Conservation (phyloP, 2,329 filamentous ascomycete species). For the Verticillium albo-atrum region DNA sequence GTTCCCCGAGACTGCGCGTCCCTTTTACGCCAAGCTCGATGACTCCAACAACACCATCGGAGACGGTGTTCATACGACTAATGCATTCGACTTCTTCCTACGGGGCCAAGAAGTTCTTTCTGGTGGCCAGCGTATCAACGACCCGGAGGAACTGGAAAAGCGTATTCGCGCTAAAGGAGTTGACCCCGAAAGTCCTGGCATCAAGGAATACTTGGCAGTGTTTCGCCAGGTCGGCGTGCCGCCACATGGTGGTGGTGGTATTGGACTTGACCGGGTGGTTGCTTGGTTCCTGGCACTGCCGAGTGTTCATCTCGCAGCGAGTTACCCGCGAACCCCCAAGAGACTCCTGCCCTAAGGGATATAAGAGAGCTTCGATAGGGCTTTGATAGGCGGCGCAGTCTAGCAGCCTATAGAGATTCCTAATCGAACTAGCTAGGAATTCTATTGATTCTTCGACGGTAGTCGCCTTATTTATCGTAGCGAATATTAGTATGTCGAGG, state of each 20-base stretch:
- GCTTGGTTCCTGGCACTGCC: conserved; percentile 57
- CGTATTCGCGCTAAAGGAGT: conserved; percentile 77
- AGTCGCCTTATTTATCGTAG: too few species aligned
- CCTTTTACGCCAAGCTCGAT: conserved; percentile 90
- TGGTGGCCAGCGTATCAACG: conserved; percentile 79
- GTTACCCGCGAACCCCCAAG: conserved; percentile 58
- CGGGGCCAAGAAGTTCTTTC: conserved; percentile 83
- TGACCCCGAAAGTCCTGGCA: conserved; percentile 67
- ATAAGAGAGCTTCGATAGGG: too few species aligned
- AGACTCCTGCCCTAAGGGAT: conserved; percentile 46
- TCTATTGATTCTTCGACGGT: too few species aligned
- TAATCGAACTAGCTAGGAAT: too few species aligned
- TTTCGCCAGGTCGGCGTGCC: conserved; percentile 79
- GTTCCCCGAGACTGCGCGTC: conserved; percentile 83
- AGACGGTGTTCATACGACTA: too few species aligned
- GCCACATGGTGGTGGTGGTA: conserved; percentile 86
- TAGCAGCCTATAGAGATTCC: too few species aligned
- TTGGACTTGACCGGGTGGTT: conserved; percentile 84
- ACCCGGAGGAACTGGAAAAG: conserved; percentile 68
- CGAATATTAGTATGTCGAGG: too few species aligned
- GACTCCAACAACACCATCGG: conserved; percentile 60
- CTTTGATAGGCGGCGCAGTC: too few species aligned
- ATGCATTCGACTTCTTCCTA: conserved; percentile 80
- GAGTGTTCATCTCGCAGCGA: conserved; percentile 53
- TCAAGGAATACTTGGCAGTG: conserved; percentile 85